Evolutionary conservation across 495 filamentous ascomycete genomes (phyloP).

Genomic region (Xylaria longipes): DNA sequence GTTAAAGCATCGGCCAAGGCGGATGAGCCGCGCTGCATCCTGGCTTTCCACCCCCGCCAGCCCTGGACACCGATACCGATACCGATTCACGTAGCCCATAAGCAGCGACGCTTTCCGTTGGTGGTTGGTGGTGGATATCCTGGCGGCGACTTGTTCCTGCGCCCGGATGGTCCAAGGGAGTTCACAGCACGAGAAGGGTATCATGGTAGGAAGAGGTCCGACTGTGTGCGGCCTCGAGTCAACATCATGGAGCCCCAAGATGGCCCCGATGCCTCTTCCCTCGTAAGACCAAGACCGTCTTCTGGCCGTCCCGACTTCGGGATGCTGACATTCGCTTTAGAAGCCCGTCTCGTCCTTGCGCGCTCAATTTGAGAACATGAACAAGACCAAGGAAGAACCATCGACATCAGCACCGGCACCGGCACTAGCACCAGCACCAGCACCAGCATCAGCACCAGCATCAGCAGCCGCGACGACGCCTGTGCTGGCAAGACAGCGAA

Average conservation of each 20-base stretch:
- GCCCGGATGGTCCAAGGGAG: slow-evolving; percentile 18
- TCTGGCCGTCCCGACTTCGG: neutral
- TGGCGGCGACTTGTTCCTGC: neutral
- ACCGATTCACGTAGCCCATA: neutral
- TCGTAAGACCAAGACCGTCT: slow-evolving; percentile 55
- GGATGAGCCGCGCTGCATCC: no score
- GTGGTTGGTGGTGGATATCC: slow-evolving; percentile 4
- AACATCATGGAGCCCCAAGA: slow-evolving; percentile 50
- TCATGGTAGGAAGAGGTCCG: slow-evolving; percentile 34
- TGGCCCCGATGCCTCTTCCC: slow-evolving; percentile 64
- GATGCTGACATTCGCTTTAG: slow-evolving; percentile 45
- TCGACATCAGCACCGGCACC: slow-evolving; percentile 40
- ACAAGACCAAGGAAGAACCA: slow-evolving; percentile 56
- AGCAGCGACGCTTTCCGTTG: neutral
- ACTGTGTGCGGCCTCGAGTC: slow-evolving; percentile 37
- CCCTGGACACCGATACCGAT: neutral
- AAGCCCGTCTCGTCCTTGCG: slow-evolving; percentile 89
- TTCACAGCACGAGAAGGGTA: slow-evolving; percentile 29
- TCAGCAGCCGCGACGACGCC: slow-evolving; percentile 33
- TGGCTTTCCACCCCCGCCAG: slow-evolving; percentile 8
- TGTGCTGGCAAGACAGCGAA: slow-evolving; percentile 39
- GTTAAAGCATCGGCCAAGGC: no score
- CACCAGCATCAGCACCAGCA: slow-evolving; percentile 39
- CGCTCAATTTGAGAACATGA: slow-evolving; percentile 90
- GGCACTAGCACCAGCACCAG: slow-evolving; percentile 45